Percentiles rank a stretch among this genome's conserved stretches.
Conservation (phyloP, 441 rosid species). For the Isatis lusitanica region DNA sequence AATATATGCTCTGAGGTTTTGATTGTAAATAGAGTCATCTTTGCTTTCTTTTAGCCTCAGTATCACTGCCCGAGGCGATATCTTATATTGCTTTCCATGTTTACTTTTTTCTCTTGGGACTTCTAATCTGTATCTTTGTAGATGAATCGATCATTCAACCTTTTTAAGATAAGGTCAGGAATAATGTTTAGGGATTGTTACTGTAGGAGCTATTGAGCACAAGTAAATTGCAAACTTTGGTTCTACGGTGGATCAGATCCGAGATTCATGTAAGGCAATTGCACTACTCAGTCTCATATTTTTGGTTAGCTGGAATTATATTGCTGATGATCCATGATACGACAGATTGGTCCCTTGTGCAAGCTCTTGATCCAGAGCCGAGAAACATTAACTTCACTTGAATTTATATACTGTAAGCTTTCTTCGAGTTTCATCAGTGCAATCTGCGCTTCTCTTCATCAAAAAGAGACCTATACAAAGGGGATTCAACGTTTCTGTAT, state of each 20-base stretch:
- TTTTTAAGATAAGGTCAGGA: background rate
- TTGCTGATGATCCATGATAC: slow-evolving; percentile 27
- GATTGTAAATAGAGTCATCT: background rate
- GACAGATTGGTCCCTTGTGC: slow-evolving; percentile 74
- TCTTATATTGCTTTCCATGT: slow-evolving; percentile 1
- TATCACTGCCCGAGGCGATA: background rate
- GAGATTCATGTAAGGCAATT: slow-evolving; percentile 60
- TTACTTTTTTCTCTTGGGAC: slow-evolving; percentile 6
- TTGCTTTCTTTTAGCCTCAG: background rate
- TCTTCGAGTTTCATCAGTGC: slow-evolving; percentile 51
- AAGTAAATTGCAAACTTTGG: slow-evolving; percentile 64
- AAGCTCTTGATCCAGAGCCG: slow-evolving; percentile 62
- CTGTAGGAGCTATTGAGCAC: slow-evolving; percentile 33
- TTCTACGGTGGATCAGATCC: slow-evolving; percentile 63
- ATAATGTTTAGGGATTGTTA: slow-evolving; percentile 13
- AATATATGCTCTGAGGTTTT: background rate
- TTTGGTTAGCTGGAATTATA: slow-evolving; percentile 5
- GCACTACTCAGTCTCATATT: background rate
- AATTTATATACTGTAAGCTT: slow-evolving; percentile 76
- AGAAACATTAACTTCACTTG: slow-evolving; percentile 66
- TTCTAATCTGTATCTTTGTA: slow-evolving; percentile 4
- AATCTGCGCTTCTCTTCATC: slow-evolving; percentile 51
- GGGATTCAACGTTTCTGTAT: slow-evolving; percentile 58
- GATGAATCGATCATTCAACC: slow-evolving; percentile 1
- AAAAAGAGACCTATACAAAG: slow-evolving; percentile 37